Conservation (phyloP, 2,329 filamentous ascomycete genomes). For the Colletotrichum australisinense region DNA sequence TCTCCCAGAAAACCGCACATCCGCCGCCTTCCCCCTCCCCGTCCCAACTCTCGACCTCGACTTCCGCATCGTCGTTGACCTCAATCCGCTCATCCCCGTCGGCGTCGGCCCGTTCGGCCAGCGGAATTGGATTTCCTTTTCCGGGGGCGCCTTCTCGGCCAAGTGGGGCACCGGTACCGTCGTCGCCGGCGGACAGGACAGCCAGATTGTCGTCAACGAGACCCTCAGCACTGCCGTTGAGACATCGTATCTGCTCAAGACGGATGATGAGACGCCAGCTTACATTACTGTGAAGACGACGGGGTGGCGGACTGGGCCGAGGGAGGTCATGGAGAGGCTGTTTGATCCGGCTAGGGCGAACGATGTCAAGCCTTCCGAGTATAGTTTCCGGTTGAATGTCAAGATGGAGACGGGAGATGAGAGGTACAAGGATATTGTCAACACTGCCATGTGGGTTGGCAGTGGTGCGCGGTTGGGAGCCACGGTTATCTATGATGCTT, state of each 20-base stretch:
- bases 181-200: slow-evolving; percentile 52
- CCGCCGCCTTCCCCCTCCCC: slow-evolving; percentile 55
- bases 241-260: slow-evolving; percentile 61
- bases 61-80: slow-evolving; percentile 60
- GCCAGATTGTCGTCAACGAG: slow-evolving; percentile 44
- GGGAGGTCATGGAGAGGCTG: slow-evolving; percentile 54
- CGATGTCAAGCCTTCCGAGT: slow-evolving; percentile 54
- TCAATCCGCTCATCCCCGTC: slow-evolving; percentile 56
- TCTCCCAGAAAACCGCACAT: slow-evolving; percentile 49
- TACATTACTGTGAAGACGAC: slow-evolving; percentile 47
- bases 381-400: slow-evolving; percentile 61
- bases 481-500: slow-evolving; percentile 31
- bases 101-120: slow-evolving; percentile 52
- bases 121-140: slow-evolving; percentile 62
- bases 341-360: slow-evolving; percentile 50
- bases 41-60: slow-evolving; percentile 60
- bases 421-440: slow-evolving; percentile 60
- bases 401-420: slow-evolving; percentile 63
- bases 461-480: slow-evolving; percentile 54
- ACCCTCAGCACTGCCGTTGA: slow-evolving; percentile 49
- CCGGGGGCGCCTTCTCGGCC: slow-evolving; percentile 59
- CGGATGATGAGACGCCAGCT: slow-evolving; percentile 58
- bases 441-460: slow-evolving; percentile 62
- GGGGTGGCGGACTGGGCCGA: slow-evolving; percentile 59
- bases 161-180: slow-evolving; percentile 61